phyloP scores from a whole-genome alignment of 768 basidiomycete genomes.

The Leucosporidium scottii region DNA sequence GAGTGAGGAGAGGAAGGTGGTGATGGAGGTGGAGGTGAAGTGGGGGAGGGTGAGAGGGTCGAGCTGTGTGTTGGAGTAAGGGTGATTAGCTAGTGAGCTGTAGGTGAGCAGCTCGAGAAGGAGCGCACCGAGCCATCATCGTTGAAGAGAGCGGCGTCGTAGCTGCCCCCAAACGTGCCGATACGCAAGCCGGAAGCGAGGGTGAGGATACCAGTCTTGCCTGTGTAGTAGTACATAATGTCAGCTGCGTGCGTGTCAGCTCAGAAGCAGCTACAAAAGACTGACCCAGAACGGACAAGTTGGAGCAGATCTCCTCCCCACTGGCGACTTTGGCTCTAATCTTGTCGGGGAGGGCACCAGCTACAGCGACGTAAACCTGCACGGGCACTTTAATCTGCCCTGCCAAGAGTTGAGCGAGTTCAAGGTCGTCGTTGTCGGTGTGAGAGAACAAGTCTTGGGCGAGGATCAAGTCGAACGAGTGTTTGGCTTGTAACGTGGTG shows the following conservation, averaged over 20 bases:
- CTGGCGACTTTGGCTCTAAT: constrained; percentile 69
- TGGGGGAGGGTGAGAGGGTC: constrained; percentile 40
- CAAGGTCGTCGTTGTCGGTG: constrained; percentile 47
- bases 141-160: not conserved
- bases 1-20: constrained; percentile 33
- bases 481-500: constrained; percentile 74
- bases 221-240: constrained; percentile 8
- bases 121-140: constrained; percentile 4
- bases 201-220: constrained; percentile 7
- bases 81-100: constrained; percentile 59
- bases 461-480: constrained; percentile 79
- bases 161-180: constrained; percentile 28
- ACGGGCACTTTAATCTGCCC: constrained; percentile 70
- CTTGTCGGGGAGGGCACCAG: constrained; percentile 60
- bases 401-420: constrained; percentile 57
- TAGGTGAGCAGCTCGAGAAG: constrained; percentile 58
- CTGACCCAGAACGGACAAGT: constrained; percentile 80
- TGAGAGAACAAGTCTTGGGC: constrained; percentile 77
- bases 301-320: constrained; percentile 70
- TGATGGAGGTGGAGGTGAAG: constrained; percentile 19
- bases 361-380: constrained; percentile 86
- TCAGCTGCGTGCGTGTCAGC: not conserved
- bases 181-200: constrained; percentile 36
- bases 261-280: constrained; percentile 10
- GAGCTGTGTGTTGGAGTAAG: constrained; percentile 39